Evolutionary conservation across 805 yeast species (phyloP).

Genomic region (Naumovozyma baii): DNA sequence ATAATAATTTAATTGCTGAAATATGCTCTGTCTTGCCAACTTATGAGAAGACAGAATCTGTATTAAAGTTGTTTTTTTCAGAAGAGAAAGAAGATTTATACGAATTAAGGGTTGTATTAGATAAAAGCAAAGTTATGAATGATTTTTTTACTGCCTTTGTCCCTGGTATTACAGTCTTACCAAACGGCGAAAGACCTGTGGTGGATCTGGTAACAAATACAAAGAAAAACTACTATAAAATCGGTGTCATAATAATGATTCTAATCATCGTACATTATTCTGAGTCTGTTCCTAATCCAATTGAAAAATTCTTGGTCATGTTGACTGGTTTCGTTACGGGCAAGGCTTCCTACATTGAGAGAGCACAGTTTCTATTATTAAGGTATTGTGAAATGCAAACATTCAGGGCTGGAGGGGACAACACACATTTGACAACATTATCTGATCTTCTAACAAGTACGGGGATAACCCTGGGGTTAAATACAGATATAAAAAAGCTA

Average conservation of each 20-base stretch:
- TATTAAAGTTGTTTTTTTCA: constrained; percentile 12
- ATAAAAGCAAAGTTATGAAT: constrained; percentile 13
- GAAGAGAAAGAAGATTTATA: constrained; percentile 7
- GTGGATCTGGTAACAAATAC: constrained; percentile 4
- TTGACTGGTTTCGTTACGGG: constrained; percentile 23
- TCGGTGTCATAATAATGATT: constrained; percentile 22
- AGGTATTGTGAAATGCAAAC: constrained; percentile 4
- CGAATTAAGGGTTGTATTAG: constrained; percentile 9
- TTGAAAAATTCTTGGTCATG: constrained; percentile 14
- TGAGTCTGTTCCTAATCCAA: constrained; percentile 10
- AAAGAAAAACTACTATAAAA: constrained; percentile 21
- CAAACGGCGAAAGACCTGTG: constrained; percentile 1
- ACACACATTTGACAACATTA: constrained; percentile 13
- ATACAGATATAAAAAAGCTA: constrained; percentile 12
- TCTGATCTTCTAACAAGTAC: constrained; percentile 11
- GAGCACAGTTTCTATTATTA: constrained; percentile 21
- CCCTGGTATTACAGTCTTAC: background rate
- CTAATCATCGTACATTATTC: constrained; percentile 12
- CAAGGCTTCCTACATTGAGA: constrained; percentile 23
- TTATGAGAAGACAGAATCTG: constrained; percentile 9
- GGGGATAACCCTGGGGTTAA: constrained; percentile 18
- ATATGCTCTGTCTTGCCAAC: constrained; percentile 15
- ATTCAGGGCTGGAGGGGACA: constrained; percentile 18
- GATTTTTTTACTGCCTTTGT: constrained; percentile 16
- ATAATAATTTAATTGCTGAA: constrained; percentile 3